Evolutionary conservation across 371 early-diverging fungal genomes (phyloP).

Genomic region (Syncephalastrum monosporum): DNA sequence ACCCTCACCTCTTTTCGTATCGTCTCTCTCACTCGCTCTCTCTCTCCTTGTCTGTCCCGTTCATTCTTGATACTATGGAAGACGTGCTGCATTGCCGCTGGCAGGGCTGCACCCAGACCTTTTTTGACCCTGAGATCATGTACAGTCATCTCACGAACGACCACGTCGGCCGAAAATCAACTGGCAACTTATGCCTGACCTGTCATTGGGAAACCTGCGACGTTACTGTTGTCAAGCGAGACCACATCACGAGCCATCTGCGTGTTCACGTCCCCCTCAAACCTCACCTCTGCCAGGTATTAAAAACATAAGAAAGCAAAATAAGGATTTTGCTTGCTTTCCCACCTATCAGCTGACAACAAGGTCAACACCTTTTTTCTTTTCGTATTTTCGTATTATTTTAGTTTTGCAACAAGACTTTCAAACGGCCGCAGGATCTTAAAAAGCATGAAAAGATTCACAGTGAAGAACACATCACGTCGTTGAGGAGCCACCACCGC

Average conservation of each 20-base stretch:
- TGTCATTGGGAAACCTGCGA: constrained; percentile 89
- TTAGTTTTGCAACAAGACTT: constrained; percentile 71
- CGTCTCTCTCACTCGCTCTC: not conserved
- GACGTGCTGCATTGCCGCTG: constrained; percentile 41
- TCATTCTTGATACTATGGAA: not conserved
- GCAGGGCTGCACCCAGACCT: constrained; percentile 48
- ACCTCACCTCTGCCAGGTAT: constrained; percentile 77
- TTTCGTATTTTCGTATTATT: not conserved
- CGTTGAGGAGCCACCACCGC: too few species aligned
- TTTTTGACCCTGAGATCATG: constrained; percentile 77
- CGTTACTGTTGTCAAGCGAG: constrained; percentile 77
- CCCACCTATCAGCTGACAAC: not conserved
- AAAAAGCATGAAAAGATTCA: constrained; percentile 89
- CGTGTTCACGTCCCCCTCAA: constrained; percentile 90
- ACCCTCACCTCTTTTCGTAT: not conserved
- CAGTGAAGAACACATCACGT: constrained; percentile 36
- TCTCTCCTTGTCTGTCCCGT: not conserved
- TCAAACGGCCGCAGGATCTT: constrained; percentile 88
- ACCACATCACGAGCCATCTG: constrained; percentile 93
- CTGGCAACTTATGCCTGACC: constrained; percentile 81
- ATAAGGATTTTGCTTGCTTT: too few species aligned
- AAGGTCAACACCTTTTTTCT: too few species aligned
- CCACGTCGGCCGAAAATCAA: constrained; percentile 89
- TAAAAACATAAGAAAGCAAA: not conserved
- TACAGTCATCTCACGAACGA: constrained; percentile 83